A percentile compares a stretch with the other conserved stretches of the same genome.
phyloP scores from a whole-genome alignment of 139 green algal species.

The Dunaliella primolecta region DNA sequence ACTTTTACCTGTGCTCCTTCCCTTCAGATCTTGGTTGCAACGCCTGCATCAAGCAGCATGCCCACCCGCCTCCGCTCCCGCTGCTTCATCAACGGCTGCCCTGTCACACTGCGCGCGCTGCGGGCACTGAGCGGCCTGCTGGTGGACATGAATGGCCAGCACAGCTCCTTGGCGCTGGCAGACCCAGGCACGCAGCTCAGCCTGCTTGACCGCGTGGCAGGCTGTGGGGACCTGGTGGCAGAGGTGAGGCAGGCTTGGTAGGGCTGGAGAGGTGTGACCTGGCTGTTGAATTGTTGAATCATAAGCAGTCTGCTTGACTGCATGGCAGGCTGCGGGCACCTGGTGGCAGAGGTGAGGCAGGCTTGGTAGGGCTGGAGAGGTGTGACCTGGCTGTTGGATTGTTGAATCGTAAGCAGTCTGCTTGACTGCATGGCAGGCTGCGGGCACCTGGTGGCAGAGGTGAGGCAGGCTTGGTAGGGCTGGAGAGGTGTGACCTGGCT shows the following conservation, averaged over 20 bases:
- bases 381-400: no score
- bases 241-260: neutral
- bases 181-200: constrained; percentile 49
- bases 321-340: constrained; percentile 42
- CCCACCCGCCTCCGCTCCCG: neutral
- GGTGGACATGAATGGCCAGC: constrained; percentile 88
- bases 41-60: neutral
- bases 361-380: neutral
- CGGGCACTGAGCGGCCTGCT: constrained; percentile 62
- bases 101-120: constrained; percentile 71
- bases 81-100: constrained; percentile 64
- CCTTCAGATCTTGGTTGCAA: neutral
- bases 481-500: no score
- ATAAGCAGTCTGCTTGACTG: constrained; percentile 80
- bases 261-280: neutral
- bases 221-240: constrained; percentile 19
- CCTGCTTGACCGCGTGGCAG: constrained; percentile 69
- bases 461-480: no score
- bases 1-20: no score
- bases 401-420: no score
- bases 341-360: constrained; percentile 11
- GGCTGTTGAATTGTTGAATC: no score
- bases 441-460: no score
- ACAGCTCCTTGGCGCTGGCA: constrained; percentile 52
- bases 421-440: no score